Evolutionary conservation across 495 filamentous ascomycete species (phyloP).

Genomic region (Tetracladium marchalianum): DNA sequence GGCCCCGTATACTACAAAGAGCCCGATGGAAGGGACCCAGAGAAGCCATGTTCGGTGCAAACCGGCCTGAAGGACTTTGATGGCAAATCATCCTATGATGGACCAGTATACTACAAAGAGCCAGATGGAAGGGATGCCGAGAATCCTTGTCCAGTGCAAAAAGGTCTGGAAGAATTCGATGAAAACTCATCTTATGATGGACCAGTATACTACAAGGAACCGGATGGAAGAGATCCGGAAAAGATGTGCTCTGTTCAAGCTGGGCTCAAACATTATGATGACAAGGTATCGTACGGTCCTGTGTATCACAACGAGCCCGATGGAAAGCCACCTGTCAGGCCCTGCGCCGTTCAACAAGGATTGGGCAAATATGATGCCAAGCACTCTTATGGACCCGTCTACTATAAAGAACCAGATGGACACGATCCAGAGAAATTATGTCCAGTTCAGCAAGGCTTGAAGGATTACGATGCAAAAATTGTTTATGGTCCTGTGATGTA

Average conservation of each 20-base stretch:
- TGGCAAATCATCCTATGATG: not conserved
- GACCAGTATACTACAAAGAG: not conserved
- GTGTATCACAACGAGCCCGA: not conserved
- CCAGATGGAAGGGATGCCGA: not conserved
- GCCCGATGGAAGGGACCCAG: not conserved
- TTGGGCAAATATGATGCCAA: slow-evolving; percentile 5
- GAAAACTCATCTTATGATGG: not conserved
- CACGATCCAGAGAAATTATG: slow-evolving; percentile 1
- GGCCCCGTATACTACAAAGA: not conserved
- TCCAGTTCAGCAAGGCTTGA: slow-evolving; percentile 19
- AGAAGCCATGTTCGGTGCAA: not conserved
- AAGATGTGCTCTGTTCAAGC: not conserved
- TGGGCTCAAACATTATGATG: slow-evolving; percentile 1
- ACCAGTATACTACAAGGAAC: slow-evolving; percentile 3
- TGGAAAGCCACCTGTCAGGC: not conserved
- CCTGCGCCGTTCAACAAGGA: slow-evolving; percentile 12
- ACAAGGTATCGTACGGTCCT: not conserved
- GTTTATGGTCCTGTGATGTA: not conserved
- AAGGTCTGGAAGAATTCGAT: slow-evolving; percentile 13
- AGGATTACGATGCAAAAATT: slow-evolving; percentile 17
- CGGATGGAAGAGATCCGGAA: slow-evolving; percentile 3
- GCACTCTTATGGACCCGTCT: slow-evolving; percentile 2
- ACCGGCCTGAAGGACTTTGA: slow-evolving; percentile 18
- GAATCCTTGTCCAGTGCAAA: not conserved
- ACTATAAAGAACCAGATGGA: slow-evolving; percentile 1